Evolutionary conservation across 2,329 filamentous ascomycete species (phyloP).

Genomic region (Monilinia polystroma): DNA sequence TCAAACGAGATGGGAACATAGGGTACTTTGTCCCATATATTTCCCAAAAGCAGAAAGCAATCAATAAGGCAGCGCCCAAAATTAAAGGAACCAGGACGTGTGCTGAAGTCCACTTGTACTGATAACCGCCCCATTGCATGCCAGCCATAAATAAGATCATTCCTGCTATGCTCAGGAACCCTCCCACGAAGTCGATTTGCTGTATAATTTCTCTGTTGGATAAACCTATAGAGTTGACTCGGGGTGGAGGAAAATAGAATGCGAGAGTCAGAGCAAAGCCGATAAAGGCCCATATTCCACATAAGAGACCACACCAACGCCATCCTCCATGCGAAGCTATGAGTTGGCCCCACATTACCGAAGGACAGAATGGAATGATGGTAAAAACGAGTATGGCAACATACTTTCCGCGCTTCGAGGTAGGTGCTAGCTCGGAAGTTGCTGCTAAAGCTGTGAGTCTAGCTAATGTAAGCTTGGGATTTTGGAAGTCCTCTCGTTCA

Average conservation of each 20-base stretch:
- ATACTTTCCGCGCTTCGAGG: constrained; percentile 61
- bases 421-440: constrained; percentile 66
- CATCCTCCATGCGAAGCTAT: constrained; percentile 50
- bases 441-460: constrained; percentile 64
- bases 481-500: neutral
- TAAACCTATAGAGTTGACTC: constrained; percentile 45
- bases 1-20: constrained; percentile 51
- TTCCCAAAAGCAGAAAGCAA: constrained; percentile 54
- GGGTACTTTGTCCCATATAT: constrained; percentile 51
- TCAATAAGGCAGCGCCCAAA: constrained; percentile 48
- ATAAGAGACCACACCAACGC: constrained; percentile 55
- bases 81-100: constrained; percentile 56
- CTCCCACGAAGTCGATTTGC: constrained; percentile 53
- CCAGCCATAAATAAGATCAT: constrained; percentile 53
- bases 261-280: constrained; percentile 51
- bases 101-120: constrained; percentile 55
- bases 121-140: constrained; percentile 56
- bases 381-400: constrained; percentile 59
- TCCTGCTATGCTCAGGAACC: constrained; percentile 50
- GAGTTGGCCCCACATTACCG: constrained; percentile 57
- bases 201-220: constrained; percentile 44
- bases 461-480: constrained; percentile 44
- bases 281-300: constrained; percentile 52
- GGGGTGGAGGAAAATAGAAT: constrained; percentile 54
- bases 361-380: constrained; percentile 60